Conservation (phyloP, 176 grass and related monocot species). For the Musa schizocarpa region DNA sequence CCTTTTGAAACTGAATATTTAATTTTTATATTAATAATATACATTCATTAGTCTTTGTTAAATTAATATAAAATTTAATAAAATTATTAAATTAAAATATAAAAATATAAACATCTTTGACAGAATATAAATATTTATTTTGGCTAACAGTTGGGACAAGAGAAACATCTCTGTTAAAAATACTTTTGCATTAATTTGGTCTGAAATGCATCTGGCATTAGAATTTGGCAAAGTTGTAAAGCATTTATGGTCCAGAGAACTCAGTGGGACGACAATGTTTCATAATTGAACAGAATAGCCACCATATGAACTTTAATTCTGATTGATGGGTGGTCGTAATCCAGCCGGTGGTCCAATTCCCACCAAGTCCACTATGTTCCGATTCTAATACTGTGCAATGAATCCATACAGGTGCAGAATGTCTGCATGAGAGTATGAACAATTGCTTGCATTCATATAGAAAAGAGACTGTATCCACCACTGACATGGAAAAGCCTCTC, state of each 20-base stretch:
- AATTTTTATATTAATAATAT: too few relatives aligned
- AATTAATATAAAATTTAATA: too few relatives aligned
- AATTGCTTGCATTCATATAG: not conserved
- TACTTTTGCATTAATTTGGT: not conserved
- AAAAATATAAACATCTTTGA: too few relatives aligned
- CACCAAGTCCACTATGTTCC: too few relatives aligned
- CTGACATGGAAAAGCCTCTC: too few relatives aligned
- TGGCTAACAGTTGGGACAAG: too few relatives aligned
- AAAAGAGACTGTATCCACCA: too few relatives aligned
- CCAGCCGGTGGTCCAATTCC: not conserved
- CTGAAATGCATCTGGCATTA: not conserved
- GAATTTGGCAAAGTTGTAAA: not conserved
- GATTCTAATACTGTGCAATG: too few relatives aligned
- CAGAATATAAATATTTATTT: too few relatives aligned
- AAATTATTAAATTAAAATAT: too few relatives aligned
- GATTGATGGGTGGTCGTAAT: not conserved
- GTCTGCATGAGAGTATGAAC: not conserved
- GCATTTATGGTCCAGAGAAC: not conserved
- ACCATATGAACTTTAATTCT: not conserved
- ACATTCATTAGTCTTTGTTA: too few relatives aligned
- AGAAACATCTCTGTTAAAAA: not conserved
- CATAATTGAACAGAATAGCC: not conserved
- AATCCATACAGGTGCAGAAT: not conserved
- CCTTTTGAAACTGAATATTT: too few relatives aligned
- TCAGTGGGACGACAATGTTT: not conserved